A percentile compares a stretch with the other conserved stretches of the same genome.
These are phyloP conservation scores for Colletotrichum sp. DNA, from an alignment of 2,329 filamentous ascomycete species.

Conservation along the genomic window DNA sequence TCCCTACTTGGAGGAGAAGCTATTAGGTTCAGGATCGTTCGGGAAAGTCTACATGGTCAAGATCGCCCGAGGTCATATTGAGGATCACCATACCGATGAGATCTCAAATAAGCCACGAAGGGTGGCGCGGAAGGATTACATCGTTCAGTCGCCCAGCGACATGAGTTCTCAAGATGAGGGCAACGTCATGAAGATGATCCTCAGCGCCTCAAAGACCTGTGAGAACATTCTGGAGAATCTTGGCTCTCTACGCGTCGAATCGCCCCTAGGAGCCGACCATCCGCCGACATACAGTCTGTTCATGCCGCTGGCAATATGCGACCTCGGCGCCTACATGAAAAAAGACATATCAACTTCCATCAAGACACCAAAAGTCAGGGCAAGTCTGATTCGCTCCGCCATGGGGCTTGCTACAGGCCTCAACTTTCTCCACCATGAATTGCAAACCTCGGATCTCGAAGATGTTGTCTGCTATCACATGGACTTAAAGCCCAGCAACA, in stretches of 20 bases:
- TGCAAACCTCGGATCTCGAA: conserved; percentile 29
- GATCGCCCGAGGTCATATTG: conserved; percentile 39
- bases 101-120: conserved; percentile 23
- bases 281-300: conserved; percentile 38
- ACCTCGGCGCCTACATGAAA: conserved; percentile 41
- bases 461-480: conserved; percentile 44
- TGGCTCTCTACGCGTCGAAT: conserved; percentile 36
- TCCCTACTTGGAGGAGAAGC: background rate
- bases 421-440: conserved; percentile 41
- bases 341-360: conserved; percentile 21
- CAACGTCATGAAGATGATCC: conserved; percentile 37
- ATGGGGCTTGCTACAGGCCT: conserved; percentile 26
- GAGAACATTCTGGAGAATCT: conserved; percentile 41
- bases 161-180: conserved; percentile 31
- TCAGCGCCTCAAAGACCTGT: conserved; percentile 32
- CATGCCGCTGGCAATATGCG: conserved; percentile 42
- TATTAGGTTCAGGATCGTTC: conserved; percentile 29
- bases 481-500: conserved; percentile 43
- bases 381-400: background rate
- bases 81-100: conserved; percentile 18
- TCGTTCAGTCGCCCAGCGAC: conserved; percentile 23
- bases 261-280: conserved; percentile 6
- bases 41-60: conserved; percentile 32
- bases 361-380: background rate
- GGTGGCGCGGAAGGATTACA: conserved; percentile 42